Conservation (phyloP, 2,329 filamentous ascomycete species). For the Paracoccidioides lutzii region DNA sequence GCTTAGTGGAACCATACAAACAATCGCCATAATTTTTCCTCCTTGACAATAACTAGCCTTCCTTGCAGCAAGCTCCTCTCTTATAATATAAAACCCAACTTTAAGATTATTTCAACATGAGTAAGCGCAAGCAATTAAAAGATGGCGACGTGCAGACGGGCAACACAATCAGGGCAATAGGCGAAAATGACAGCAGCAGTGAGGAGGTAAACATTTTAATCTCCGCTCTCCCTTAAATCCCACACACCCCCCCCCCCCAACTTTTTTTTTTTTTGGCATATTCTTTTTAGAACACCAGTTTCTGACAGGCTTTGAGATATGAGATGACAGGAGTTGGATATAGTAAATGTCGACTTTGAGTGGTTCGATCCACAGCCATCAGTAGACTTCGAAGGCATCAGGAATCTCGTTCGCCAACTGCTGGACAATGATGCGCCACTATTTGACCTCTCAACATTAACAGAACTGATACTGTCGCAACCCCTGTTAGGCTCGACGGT, state of each 20-base stretch:
- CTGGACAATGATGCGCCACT: conserved; percentile 77
- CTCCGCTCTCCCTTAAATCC: neutral
- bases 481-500: conserved; percentile 83
- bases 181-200: conserved; percentile 25
- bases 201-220: conserved; percentile 22
- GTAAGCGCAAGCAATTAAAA: conserved; percentile 38
- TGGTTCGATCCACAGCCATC: conserved; percentile 91
- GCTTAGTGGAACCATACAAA: neutral
- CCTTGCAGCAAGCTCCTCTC: neutral
- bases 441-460: conserved; percentile 75
- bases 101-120: conserved; percentile 27
- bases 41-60: too few relatives aligned
- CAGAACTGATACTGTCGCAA: conserved; percentile 78
- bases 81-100: neutral
- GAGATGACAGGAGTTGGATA: conserved; percentile 60
- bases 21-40: neutral
- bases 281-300: neutral
- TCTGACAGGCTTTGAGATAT: neutral
- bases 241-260: too few relatives aligned
- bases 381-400: conserved; percentile 89
- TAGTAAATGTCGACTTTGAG: conserved; percentile 93
- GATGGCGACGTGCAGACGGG: conserved; percentile 34
- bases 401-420: conserved; percentile 77
- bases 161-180: conserved; percentile 28
- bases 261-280: too few relatives aligned